phyloP scores from a whole-genome alignment of 805 yeast genomes.

The Hemisphaericaspora nanyangensis region DNA sequence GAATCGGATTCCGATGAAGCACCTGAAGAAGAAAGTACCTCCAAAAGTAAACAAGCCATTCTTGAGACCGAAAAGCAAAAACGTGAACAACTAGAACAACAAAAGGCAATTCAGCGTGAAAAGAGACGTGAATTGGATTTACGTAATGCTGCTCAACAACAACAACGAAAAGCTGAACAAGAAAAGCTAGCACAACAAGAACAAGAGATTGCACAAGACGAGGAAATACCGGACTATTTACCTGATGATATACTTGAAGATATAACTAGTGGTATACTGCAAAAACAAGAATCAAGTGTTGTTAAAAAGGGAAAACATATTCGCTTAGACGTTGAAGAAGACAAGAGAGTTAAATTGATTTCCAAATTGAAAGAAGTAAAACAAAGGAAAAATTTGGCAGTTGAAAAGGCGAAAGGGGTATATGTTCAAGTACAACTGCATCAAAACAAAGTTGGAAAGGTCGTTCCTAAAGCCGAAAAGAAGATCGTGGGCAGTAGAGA shows the following conservation, averaged over 20 bases:
- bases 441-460: conserved; percentile 11
- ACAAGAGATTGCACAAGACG: conserved; percentile 16
- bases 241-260: conserved; percentile 36
- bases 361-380: conserved; percentile 26
- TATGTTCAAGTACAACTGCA: conserved; percentile 29
- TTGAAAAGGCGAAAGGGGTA: conserved; percentile 37
- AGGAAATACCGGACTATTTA: conserved; percentile 36
- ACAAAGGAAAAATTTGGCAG: conserved; percentile 15
- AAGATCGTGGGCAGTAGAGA: conserved; percentile 27
- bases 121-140: conserved; percentile 32
- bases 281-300: conserved; percentile 4
- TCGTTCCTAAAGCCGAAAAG: conserved; percentile 36
- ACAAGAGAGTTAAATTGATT: conserved; percentile 25
- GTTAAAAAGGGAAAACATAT: conserved; percentile 31
- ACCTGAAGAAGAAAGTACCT: conserved; percentile 42
- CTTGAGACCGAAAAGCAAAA: conserved; percentile 19
- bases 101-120: conserved; percentile 27
- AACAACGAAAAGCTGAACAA: conserved; percentile 29
- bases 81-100: conserved; percentile 18
- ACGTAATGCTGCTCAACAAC: conserved; percentile 16
- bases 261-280: conserved; percentile 1
- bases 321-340: conserved; percentile 27
- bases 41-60: conserved; percentile 21
- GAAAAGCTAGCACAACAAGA: conserved; percentile 14
- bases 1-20: conserved; percentile 32